phyloP scores from a whole-genome alignment of 2,329 filamentous ascomycete genomes.

The Penicillium sp. region DNA sequence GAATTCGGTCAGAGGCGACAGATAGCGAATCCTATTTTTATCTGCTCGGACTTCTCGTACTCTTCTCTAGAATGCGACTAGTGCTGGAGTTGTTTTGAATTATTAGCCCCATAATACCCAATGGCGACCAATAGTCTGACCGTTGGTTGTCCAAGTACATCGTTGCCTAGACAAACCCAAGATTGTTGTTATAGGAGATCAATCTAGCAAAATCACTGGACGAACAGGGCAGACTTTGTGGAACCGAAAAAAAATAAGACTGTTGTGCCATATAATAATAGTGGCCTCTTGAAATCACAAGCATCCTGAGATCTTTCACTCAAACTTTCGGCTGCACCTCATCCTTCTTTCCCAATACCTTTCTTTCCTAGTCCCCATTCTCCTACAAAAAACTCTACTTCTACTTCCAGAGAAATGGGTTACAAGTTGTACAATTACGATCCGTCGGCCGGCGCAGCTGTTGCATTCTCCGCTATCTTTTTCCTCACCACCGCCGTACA shows the following conservation, averaged over 20 bases:
- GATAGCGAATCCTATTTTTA: not conserved
- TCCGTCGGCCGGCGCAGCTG: conserved; percentile 12
- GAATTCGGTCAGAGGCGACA: not conserved
- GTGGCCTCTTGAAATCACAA: too few species aligned
- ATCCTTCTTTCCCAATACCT: too few species aligned
- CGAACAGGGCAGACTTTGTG: too few species aligned
- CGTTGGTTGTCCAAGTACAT: not conserved
- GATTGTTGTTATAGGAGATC: too few species aligned
- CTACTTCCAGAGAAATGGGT: not conserved
- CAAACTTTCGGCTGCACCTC: too few species aligned
- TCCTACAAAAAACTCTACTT: too few species aligned
- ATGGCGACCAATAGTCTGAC: not conserved
- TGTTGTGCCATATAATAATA: not conserved
- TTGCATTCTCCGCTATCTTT: conserved; percentile 29
- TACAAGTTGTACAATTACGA: conserved; percentile 20
- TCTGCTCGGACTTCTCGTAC: not conserved
- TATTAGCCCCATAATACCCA: not conserved
- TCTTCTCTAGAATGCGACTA: not conserved
- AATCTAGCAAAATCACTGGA: too few species aligned
- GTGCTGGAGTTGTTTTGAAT: too few species aligned
- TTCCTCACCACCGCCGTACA: conserved; percentile 14
- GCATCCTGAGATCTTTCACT: too few species aligned
- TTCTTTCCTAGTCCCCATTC: not conserved
- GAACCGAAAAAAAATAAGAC: too few species aligned
- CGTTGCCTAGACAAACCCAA: not conserved